Evolutionary conservation across 2,329 filamentous ascomycete species (phyloP), one percentile per base, ranked within the genome.

Genomic region (Boeremia lycopersici): DNA sequence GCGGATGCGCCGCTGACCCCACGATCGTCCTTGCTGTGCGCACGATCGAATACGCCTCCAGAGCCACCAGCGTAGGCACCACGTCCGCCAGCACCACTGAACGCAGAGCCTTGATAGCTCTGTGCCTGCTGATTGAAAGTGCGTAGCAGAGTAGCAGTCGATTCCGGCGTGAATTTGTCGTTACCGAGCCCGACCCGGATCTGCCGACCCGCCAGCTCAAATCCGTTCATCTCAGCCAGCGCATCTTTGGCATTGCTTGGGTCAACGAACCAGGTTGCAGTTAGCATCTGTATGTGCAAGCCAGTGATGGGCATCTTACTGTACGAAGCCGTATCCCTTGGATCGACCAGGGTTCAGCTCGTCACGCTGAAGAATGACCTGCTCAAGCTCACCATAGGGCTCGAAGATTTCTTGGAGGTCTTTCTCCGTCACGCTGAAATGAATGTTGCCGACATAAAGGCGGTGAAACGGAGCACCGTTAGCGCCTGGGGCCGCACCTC

Each of bases 111-210:
- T 81, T 96, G 91, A 76, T 88, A 95, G 77, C 86, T 76, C 62
- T 67, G 69, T 34, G 63, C 68, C 67, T 79, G 80, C 71, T 81
- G 87, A 76, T 91, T 89, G 82, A 96, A 96, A 79, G 91, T 91
- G 81, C 96, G 91, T 73, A 96, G 82, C 74, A 96, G 86, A 79
- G 91, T 93, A 76, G 91, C 89, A 78, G 91, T 96, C 78, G 92
- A 95, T 81, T 98, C 95, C 72, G 93, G 90, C 78, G 93, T 98
- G 80, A 98, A 98, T 86, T 98, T 98, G 90, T 99, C 95, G 82
- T 97, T 99, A 79, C 95, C 95, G 81, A 99, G 91, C 78, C 95
- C 95, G 77, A 99, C 96, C 74, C 95, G 92, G 76, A 99, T 98
- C 62, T 93, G 92, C 75, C 95, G 93, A 78, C 93, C 93, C 70